Base-by-base conservation (phyloP, 805 yeast species). In the Saccharomycopsis sp. region DNA sequence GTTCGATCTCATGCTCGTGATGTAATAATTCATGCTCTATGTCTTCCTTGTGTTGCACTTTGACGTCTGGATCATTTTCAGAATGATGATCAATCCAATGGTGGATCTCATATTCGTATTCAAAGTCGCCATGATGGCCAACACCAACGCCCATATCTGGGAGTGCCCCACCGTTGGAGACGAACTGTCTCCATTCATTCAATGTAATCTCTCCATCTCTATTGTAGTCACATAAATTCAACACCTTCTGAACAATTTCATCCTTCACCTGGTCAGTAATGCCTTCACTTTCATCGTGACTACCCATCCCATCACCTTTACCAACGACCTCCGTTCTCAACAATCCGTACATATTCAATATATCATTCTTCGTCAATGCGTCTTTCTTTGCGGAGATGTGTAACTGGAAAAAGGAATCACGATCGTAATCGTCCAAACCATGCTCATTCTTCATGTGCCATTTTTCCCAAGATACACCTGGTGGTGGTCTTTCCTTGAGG, bases 401-500 rank as follows among this genome's bases (percentile, higher is more conserved):
- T 20, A 88, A 53, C 27, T 70, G 70, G 69, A 89, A 89, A 53
- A 89, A 85, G 12, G 80, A 68, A 31, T 69, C 75, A 0, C 94
- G 69, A 48, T 82, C 94, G 53, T 75, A 85, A 20, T 67, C 65
- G 48, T 82, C 87, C 45, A 84, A 50, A 13, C 76, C 81, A 62
- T 89, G 96, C 62, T 89, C 97, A 50, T 75, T 77, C 51, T 73
- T 67, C 96, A 89, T 88, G 59, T 89, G 97, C 83, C 88, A 81
- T 51, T 72, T 71, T 53, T 80, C 85, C 94, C 94, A 84, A 13
- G 73, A 60, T 27, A 74, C 52, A 0, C 73, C 76, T 8, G 59
- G 61, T 2, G 86, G 86, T 20, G 65, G 66, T 25, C 48, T 42
- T 43, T 71, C 73, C 32, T 35, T 40, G 16, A 47, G 45, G 15